Base-by-base conservation (phyloP, 176 grass and related monocot species). In the Zoysia pacifica region DNA sequence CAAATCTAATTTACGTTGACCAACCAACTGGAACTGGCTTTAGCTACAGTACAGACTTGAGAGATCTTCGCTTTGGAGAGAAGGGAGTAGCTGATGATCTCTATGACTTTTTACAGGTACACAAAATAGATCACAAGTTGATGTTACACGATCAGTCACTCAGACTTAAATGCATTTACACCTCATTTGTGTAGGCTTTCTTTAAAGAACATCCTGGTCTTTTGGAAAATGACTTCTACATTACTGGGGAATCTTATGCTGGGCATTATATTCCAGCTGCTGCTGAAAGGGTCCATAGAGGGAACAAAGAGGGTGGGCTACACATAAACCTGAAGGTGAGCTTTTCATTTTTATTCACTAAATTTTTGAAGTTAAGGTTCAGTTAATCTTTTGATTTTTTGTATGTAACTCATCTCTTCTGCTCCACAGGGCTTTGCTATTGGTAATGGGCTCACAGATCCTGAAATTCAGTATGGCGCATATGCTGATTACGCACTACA, bases 11-110 rank as follows among this genome's bases (percentile, higher is more conserved):
- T 44, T 67, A 67, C 4, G 65, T 67, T 9, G 65, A 67, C 65
- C 65, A 67, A 67, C 65, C 65, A 44, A 67, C 65, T 67, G 40
- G 65, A 67, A 67, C 65, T 67, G 40, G 65, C 65, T 67, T 67
- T 45, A 67, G 65, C 65, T 67, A 67, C 65, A 67, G 40, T 1
- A 67, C 40, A 1, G 65, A 67, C 65, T 45, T 67, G 65, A 67
- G 65, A 18, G 65, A 67, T 67, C 65, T 67, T 67, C 65, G 65
- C 65, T 67, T 67, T 42, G 65, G 65, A 45, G 65, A 67, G 65
- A 67, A 67, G 65, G 65, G 65, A n/a, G 65, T 67, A 18, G 65
- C 65, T 67, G 65, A 67, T 5, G 65, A 67, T 67, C 65, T 67
- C 6, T 67, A 67, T 43, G 65, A 67, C 65, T 44, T 67, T 67